Percentiles rank a stretch among this genome's conserved stretches.
phyloP scores from a whole-genome alignment of 257 asterid genomes.

The Solanum sitiens region DNA sequence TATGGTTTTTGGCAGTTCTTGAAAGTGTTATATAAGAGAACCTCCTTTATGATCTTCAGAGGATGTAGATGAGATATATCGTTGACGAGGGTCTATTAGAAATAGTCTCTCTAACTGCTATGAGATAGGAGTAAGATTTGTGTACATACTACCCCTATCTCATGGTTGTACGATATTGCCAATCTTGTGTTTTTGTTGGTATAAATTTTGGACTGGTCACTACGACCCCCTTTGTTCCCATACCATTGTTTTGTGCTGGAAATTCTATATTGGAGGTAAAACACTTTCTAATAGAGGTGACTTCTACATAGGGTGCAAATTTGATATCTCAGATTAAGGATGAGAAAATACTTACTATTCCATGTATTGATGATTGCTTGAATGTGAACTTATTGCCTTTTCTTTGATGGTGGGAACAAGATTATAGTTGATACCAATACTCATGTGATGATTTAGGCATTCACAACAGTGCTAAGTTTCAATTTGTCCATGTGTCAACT shows the following conservation, averaged over 20 bases:
- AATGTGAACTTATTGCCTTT: neutral
- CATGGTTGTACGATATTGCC: neutral
- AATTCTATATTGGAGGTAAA: neutral
- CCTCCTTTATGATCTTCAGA: neutral
- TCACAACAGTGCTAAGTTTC: too few species aligned
- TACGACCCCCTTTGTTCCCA: neutral
- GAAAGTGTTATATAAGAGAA: neutral
- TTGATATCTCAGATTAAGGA: accelerated
- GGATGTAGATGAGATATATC: neutral
- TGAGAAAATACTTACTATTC: neutral
- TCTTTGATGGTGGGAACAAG: neutral
- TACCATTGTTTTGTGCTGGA: neutral
- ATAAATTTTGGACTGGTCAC: neutral
- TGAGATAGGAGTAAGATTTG: neutral
- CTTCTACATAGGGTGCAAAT: neutral
- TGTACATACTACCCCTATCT: neutral
- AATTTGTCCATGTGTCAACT: neutral
- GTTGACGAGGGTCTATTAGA: neutral
- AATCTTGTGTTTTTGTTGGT: neutral
- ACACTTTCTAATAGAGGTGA: neutral
- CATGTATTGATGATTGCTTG: neutral
- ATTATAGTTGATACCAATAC: too few species aligned
- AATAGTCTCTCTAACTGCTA: neutral
- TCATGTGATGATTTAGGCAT: too few species aligned
- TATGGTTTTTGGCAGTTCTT: neutral